phyloP scores from a whole-genome alignment of 2,329 filamentous ascomycete species.

The Emmonsia crescens region DNA sequence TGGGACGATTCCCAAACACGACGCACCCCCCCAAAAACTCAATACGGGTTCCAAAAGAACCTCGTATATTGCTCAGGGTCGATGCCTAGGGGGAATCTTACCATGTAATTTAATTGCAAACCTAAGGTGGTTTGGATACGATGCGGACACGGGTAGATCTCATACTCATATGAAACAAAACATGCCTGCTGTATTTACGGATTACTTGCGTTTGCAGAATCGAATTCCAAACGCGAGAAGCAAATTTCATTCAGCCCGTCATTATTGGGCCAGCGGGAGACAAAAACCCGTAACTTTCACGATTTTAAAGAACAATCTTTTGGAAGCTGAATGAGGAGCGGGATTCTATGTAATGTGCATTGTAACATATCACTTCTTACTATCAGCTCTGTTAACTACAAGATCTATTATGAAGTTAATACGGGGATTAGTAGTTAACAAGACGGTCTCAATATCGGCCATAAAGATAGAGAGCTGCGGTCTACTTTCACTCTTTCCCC shows the following conservation, averaged over 20 bases:
- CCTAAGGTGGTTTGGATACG: neutral
- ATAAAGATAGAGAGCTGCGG: too few species aligned
- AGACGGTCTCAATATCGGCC: too few species aligned
- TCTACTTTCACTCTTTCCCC: neutral
- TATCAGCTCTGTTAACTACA: neutral
- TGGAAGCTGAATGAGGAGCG: neutral
- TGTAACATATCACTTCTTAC: neutral
- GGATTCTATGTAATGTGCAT: too few species aligned
- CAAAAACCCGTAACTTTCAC: neutral
- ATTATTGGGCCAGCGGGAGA: neutral
- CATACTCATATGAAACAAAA: neutral
- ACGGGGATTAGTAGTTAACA: too few species aligned
- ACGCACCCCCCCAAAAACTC: neutral
- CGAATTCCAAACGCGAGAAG: neutral
- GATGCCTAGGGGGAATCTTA: neutral
- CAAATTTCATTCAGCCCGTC: neutral
- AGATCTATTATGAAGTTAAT: neutral
- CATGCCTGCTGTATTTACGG: too few species aligned
- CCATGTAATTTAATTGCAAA: neutral
- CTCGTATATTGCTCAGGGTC: neutral
- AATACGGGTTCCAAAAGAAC: neutral
- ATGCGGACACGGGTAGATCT: neutral
- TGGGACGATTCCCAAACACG: too few species aligned
- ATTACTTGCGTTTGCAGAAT: too few species aligned
- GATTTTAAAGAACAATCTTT: neutral